Conservation (phyloP, 78 protist species). For the Mantamonas sphyraenae region DNA sequence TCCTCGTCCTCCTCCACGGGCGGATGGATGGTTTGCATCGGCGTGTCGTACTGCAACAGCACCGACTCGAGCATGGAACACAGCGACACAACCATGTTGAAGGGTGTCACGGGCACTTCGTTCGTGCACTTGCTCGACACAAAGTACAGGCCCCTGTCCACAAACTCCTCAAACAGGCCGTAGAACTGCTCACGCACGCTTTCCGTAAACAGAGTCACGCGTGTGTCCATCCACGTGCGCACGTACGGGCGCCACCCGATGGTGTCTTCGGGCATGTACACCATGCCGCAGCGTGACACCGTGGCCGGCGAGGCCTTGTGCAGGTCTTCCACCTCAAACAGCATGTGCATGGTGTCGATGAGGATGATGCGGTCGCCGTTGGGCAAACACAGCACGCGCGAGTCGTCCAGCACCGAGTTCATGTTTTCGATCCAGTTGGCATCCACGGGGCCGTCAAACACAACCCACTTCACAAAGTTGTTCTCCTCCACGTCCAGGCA, state of each 20-base stretch:
- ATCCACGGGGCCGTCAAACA: constrained; percentile 88
- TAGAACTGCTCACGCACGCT: constrained; percentile 31
- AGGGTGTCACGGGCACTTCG: neutral
- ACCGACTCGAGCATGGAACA: neutral
- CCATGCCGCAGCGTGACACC: constrained; percentile 85
- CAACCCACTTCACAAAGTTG: constrained; percentile 51
- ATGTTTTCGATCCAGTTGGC: constrained; percentile 74
- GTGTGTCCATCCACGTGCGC: constrained; percentile 27
- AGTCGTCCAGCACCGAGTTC: constrained; percentile 86
- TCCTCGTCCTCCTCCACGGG: neutral
- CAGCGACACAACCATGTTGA: constrained; percentile 5
- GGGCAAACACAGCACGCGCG: constrained; percentile 68
- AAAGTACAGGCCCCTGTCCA: neutral
- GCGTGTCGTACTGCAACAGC: constrained; percentile 10
- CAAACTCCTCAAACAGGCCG: neutral
- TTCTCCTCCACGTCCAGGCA: constrained; percentile 26
- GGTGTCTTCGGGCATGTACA: constrained; percentile 50
- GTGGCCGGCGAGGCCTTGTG: constrained; percentile 89
- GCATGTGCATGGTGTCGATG: constrained; percentile 37
- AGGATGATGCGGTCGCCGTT: constrained; percentile 82
- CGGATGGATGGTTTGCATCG: neutral
- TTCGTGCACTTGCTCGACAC: neutral
- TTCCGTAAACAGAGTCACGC: neutral
- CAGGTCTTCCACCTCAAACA: constrained; percentile 77
- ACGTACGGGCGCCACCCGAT: constrained; percentile 53